Base-by-base conservation (phyloP, 140 eudicot genomes). In the Oenanthe javanica region DNA sequence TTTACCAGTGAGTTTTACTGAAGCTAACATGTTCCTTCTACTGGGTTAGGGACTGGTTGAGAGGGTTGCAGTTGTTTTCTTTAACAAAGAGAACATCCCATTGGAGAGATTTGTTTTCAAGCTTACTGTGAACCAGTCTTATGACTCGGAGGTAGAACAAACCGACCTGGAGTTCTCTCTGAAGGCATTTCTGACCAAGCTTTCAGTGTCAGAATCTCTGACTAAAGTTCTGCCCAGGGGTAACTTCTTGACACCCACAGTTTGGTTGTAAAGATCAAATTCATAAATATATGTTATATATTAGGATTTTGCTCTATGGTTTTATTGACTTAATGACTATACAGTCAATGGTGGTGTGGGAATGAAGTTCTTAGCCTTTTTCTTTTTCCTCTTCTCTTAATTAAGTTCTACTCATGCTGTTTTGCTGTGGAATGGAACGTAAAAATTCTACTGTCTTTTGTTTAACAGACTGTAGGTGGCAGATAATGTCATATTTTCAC, bases 381-480 rank as follows among this genome's bases (percentile, higher is more conserved):
- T 42, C 36, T 42, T 6, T 72, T 31, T 72, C 72, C 38, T 66
- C 72, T 15, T 16, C 19, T 72, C 46, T 45, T 38, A 6, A 72
- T 40, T 36, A 0, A 14, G 6, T 72, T 72, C 4, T 16, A 7
- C 19, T 12, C 4, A 16, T 43, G 36, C 14, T 43, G 9, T 75
- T 23, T 75, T 46, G 45, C 4, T 72, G 43, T 36, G 79, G 42
- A 36, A 57, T 52, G 54, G 81, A 14, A 43, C 36, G 46, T 80
- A n/a, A 46, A 67, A 48, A 36, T 76, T 66, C 42, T 40, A 72
- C 13, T 21, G 31, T 74, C 45, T 50, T 36, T 73, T 74, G 55
- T 49, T 64, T 23, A 71, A 72, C 85, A 92, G 99, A 84, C 88
- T 92, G 89, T 89, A 92, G 84, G 84, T 92, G 99, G 99, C 97